Evolutionary conservation across 1,284 basidiomycete genomes (phyloP).

Genomic region (Microbotryum intermedium): DNA sequence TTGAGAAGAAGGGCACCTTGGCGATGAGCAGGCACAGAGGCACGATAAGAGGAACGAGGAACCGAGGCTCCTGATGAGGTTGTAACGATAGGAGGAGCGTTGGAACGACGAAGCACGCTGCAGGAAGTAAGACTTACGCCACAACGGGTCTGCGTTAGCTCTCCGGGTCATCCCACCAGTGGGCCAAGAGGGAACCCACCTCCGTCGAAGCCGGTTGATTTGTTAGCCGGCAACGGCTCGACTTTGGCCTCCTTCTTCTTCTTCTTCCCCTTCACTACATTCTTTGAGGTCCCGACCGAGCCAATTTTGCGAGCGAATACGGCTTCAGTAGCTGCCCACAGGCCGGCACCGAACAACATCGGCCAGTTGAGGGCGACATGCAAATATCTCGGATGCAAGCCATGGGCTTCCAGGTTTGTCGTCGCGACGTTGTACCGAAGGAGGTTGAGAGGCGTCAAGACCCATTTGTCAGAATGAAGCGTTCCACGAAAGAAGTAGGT

Average conservation of each 20-base stretch:
- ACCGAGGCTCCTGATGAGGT: slow-evolving; percentile 41
- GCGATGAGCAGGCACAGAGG: slow-evolving; percentile 28
- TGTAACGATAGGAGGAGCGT: slow-evolving; percentile 33
- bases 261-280: too few relatives aligned
- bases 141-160: background rate
- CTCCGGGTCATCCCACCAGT: too few relatives aligned
- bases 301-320: background rate
- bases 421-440: slow-evolving; percentile 36
- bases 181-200: background rate
- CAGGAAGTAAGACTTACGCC: background rate
- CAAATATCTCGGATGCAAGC: slow-evolving; percentile 38
- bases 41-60: slow-evolving; percentile 36
- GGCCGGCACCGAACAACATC: slow-evolving; percentile 34
- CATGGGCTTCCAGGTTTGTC: slow-evolving; percentile 37
- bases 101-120: slow-evolving; percentile 4
- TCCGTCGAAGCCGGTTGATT: background rate
- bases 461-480: background rate
- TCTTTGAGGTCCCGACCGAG: too few relatives aligned
- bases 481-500: slow-evolving; percentile 13
- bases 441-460: slow-evolving; percentile 36
- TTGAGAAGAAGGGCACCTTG: background rate
- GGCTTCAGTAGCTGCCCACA: background rate
- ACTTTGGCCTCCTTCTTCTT: background rate
- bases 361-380: slow-evolving; percentile 37
- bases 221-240: background rate